Base-by-base conservation (phyloP, 2,329 filamentous ascomycete species). In the Dothiorella sarmentorum region DNA sequence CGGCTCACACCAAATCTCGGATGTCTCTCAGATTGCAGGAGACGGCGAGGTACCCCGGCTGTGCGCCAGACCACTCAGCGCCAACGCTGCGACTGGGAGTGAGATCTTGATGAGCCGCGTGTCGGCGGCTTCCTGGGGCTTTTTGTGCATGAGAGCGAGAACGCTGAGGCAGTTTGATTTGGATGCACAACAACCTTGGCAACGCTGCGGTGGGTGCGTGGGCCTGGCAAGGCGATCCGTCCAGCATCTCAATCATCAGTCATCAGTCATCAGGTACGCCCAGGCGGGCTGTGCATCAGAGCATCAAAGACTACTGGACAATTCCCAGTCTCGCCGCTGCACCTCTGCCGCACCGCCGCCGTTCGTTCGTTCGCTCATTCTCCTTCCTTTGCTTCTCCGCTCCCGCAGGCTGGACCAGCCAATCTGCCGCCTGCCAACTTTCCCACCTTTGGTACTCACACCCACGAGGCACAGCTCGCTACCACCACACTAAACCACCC, bases 191-290 rank as follows among this genome's bases (percentile, higher is more conserved):
- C 45, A 31, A n/a, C 47, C 47, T 52, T 52, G 47, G 47, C 47
- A 52, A 52, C 47, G 47, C 49, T 29, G 35, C 37, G 49, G 49
- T 53, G 24, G 49, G 49, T 53, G 49, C 47, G 49, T 53, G 49
- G 49, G 49, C 20, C 49, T 15, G 15, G 49, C 49, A 22, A 51
- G 45, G 29, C 45, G 45, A 51, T 51, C 45, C 45, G 29, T 15
- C 29, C 49, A 53, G 33, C 49, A 31, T 17, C 47, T 47, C 43
- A 38, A 35, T 40, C 47, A 27, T 31, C 29, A 31, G 29, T 17
- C 47, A 52, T 47, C 43, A 37, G 49, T 53, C 47, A 26, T 53
- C 49, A 53, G 49, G 49, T 27, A 53, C 49, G 49, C 49, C n/a
- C 49, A 35, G 35, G 33, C 15, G 49, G 40, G 49, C 49, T 27